Base-by-base conservation (phyloP, 352 stramenopile species). In the Phytopythium cucurbitacearum region DNA sequence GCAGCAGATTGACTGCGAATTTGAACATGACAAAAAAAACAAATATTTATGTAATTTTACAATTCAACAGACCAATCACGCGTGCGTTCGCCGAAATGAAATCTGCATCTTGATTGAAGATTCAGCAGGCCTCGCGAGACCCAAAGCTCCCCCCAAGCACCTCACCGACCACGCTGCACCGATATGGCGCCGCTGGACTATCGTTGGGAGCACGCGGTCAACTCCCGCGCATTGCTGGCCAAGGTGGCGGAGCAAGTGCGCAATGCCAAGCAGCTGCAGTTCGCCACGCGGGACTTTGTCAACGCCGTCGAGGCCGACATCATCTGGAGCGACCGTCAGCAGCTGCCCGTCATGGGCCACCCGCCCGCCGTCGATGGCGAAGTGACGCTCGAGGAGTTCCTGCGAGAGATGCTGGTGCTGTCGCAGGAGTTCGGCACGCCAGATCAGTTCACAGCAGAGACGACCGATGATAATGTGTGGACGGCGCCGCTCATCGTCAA, bases 241-340 rank as follows among this genome's bases (percentile, higher is more conserved):
- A 16, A 42, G 13, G 65, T 86, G 11, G 59, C 62, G 21, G 45
- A 44, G 5, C 55, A 76, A 39, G 70, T 86, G 44, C 39, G 56
- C 38, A 42, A 39, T 46, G 73, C 51, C 10, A 51, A 59, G 41
- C 48, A 43, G 12, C 40, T 10, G 13, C 48, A 61, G 39, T 76
- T 60, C 39, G 35, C 42, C n/a, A 48, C 53, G 4, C 5, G 15
- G 4, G 51, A 57, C 21, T 79, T 70, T 38, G 65, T 76, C 39
- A 89, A 87, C 60, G 79, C 79, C 40, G 67, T 87, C 35, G 79
- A 89, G 44, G 79, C 79, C 52, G 79, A 89, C 50, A 74, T 89
- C 51, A 82, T 90, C 44, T 90, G 76, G 76, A 74, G 71, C 4
- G 65, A 80, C 6, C 47, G 36, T 16, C 65, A 82, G 53, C 67